Evolutionary conservation across 257 asterid species (phyloP), one percentile per base, ranked within the genome.

Genomic region (Thymus quinquecostatus): DNA sequence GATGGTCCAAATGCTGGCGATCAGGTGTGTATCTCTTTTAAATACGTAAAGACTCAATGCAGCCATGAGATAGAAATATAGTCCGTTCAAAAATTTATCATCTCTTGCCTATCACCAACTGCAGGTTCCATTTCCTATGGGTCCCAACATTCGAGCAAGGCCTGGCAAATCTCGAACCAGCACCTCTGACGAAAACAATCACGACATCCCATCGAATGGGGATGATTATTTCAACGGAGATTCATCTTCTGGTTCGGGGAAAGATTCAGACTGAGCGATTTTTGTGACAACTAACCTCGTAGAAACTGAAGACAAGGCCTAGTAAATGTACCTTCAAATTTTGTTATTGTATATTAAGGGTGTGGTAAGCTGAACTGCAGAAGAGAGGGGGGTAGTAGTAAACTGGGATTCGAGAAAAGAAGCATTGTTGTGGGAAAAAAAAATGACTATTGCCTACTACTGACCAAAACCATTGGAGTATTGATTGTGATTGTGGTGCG

Each of bases 1-100:
- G 97, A 95, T 81, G 99, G 99, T 80, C 99, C 96, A n/a, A 92
- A 95, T 82, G 99, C 99, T 21, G 99, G 99, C 11, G 99, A 95
- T 80, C 99, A 95, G 99, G 99, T 95, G 82, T 41, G 71, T 8
- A 29, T 53, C 63, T 12, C 51, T 33, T 55, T 40, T 63, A 38
- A 28, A 44, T 66, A 30, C 1, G 13, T 50, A 33, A 64, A 44
- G 28, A 11, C n/a, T 44, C 54, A 27, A 44, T 36, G n/a, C 4
- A 50, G 4, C 29, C 36, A 43, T 38, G 51, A 27, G 30, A 21
- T n/a, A 10, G 7, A 38, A 38, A 30, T 36, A 43, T 4, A 28
- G 33, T 44, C 27, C 4, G 6, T 38, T 38, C 41, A 38, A 4
- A 38, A 38, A 4, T 38, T 38, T 38, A 38, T 38, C 3, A 38